Percentiles rank a stretch among this genome's conserved stretches.
Conservation (phyloP, 1,284 basidiomycete genomes). For the Tilletia setariae region DNA sequence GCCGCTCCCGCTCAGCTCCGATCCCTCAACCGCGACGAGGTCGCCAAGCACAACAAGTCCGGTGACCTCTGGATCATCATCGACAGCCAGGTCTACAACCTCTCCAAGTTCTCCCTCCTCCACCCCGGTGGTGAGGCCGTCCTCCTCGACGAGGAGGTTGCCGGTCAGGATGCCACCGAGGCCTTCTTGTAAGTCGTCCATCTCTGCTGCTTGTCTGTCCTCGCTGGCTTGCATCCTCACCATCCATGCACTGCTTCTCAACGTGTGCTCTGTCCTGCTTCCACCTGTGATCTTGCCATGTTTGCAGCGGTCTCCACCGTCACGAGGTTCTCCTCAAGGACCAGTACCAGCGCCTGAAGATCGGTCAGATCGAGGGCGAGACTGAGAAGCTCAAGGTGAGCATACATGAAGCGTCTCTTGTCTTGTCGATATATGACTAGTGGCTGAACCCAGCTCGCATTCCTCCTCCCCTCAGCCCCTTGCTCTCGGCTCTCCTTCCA, state of each 20-base stretch:
- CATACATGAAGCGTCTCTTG: background rate
- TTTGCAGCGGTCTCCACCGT: conserved; percentile 44
- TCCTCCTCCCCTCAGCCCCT: conserved; percentile 20
- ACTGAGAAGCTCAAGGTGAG: conserved; percentile 39
- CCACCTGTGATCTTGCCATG: background rate
- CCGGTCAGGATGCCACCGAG: conserved; percentile 53
- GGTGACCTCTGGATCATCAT: conserved; percentile 47
- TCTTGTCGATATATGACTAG: too few relatives aligned
- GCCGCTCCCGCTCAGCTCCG: conserved; percentile 15
- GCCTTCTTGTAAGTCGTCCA: conserved; percentile 38
- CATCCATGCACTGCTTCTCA: background rate
- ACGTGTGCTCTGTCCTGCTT: background rate
- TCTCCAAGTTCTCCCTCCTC: conserved; percentile 51
- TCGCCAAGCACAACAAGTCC: conserved; percentile 36
- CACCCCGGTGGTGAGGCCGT: conserved; percentile 53
- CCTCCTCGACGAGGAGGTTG: conserved; percentile 49
- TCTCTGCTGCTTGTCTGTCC: background rate
- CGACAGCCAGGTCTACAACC: conserved; percentile 51
- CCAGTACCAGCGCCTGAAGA: conserved; percentile 42
- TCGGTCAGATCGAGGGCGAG: conserved; percentile 50
- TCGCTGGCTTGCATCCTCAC: background rate
- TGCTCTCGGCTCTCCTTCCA: conserved; percentile 41
- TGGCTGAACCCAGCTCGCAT: too few relatives aligned
- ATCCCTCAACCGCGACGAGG: conserved; percentile 17
- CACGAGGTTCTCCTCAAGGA: conserved; percentile 49